Percentiles rank a stretch among this genome's conserved stretches.
These are phyloP conservation scores for Poa annua DNA, from an alignment of 176 grass and related monocot genomes.

Conservation along the genomic window DNA sequence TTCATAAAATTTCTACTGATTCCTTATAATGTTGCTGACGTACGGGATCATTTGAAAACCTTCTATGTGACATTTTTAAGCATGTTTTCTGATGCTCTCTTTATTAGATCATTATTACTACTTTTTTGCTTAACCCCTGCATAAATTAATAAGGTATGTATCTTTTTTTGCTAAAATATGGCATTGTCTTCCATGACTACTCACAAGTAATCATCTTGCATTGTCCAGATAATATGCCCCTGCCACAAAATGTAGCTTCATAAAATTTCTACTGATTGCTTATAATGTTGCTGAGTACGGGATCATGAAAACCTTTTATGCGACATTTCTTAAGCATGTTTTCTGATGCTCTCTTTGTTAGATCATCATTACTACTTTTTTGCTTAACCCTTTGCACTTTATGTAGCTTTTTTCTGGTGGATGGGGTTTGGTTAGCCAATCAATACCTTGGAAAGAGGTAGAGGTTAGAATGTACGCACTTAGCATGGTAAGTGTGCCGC, in stretches of 20 bases:
- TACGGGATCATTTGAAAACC: conserved; percentile 12
- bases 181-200: conserved; percentile 14
- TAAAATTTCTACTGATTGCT: neutral
- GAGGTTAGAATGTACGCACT: conserved; percentile 93
- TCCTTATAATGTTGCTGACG: conserved; percentile 15
- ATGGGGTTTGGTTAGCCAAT: conserved; percentile 64
- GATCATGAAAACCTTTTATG: conserved; percentile 14
- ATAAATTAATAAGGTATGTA: conserved; percentile 48
- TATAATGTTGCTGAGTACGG: conserved; percentile 11
- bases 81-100: conserved; percentile 30
- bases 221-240: neutral
- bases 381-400: conserved; percentile 36
- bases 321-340: conserved; percentile 16
- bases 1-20: neutral
- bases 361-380: conserved; percentile 26
- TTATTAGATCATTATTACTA: conserved; percentile 28
- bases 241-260: neutral
- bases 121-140: conserved; percentile 15
- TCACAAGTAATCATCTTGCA: neutral
- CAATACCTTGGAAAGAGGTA: conserved; percentile 84
- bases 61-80: neutral
- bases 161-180: neutral
- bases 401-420: conserved; percentile 71
- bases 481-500: conserved; percentile 66
- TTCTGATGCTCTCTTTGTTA: conserved; percentile 26